phyloP scores from a whole-genome alignment of 1,284 basidiomycete genomes.

The Abortiporus biennis region DNA sequence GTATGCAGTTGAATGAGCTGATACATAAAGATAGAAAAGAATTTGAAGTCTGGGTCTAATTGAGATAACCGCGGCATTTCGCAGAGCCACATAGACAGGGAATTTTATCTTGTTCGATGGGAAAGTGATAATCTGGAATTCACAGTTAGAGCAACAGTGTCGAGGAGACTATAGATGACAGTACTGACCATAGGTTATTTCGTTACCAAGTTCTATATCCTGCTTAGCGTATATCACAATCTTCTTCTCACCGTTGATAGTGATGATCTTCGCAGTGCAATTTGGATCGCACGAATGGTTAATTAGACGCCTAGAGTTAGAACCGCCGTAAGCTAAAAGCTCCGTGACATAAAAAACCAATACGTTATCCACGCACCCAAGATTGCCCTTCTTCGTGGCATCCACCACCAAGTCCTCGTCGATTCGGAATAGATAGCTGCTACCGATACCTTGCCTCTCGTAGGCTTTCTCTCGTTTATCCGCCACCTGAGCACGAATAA shows the following conservation, averaged over 20 bases:
- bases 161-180: neutral
- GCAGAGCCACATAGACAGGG: constrained; percentile 83
- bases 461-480: constrained; percentile 97
- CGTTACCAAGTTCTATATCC: constrained; percentile 89
- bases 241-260: constrained; percentile 96
- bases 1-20: constrained; percentile 19
- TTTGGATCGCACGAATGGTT: constrained; percentile 98
- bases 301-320: constrained; percentile 69
- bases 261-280: constrained; percentile 97
- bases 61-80: constrained; percentile 87
- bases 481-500: constrained; percentile 92
- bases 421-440: constrained; percentile 90
- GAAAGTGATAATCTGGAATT: constrained; percentile 84
- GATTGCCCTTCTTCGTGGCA: constrained; percentile 97
- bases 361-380: constrained; percentile 62
- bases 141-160: too few relatives aligned
- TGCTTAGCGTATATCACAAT: constrained; percentile 99
- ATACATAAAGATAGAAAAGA: constrained; percentile 27
- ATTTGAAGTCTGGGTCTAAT: constrained; percentile 38
- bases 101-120: constrained; percentile 89
- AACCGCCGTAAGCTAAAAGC: constrained; percentile 14
- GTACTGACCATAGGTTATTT: constrained; percentile 84
- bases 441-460: constrained; percentile 92
- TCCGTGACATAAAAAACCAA: constrained; percentile 7
- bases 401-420: constrained; percentile 94